These are phyloP conservation scores for Stereocaulon alpinum DNA, from an alignment of 495 filamentous ascomycete species.

Conservation along the genomic window DNA sequence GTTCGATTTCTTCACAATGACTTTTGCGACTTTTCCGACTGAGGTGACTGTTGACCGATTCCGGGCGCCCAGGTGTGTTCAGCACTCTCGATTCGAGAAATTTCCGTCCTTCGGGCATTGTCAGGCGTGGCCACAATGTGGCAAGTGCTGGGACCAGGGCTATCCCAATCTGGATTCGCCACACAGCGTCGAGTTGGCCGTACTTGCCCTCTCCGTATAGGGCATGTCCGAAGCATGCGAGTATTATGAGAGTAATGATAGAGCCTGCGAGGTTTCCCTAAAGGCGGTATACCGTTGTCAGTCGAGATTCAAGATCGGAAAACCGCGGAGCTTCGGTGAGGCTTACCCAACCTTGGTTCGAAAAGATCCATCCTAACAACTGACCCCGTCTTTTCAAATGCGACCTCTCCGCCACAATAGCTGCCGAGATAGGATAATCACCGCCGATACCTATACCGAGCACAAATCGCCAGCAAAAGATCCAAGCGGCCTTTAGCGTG, in stretches of 20 bases:
- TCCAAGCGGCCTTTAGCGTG: constrained; percentile 7
- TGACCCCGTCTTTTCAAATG: constrained; percentile 16
- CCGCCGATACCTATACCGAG: constrained; percentile 35
- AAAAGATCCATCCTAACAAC: constrained; percentile 15
- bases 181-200: constrained; percentile 18
- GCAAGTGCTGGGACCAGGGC: constrained; percentile 20
- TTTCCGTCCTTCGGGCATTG: constrained; percentile 23
- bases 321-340: neutral
- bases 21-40: constrained; percentile 8
- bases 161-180: constrained; percentile 23
- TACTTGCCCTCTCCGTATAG: constrained; percentile 13
- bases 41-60: constrained; percentile 10
- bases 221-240: constrained; percentile 14
- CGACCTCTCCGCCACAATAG: constrained; percentile 33
- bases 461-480: constrained; percentile 16
- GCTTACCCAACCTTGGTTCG: constrained; percentile 12
- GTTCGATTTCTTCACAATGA: neutral
- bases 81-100: constrained; percentile 19
- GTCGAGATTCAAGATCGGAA: neutral
- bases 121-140: constrained; percentile 20
- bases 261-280: constrained; percentile 15
- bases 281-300: no score
- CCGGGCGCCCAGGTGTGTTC: neutral
- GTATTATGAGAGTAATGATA: constrained; percentile 15
- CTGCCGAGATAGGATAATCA: constrained; percentile 46